Evolutionary conservation across 2,329 filamentous ascomycete genomes (phyloP).

Genomic region (Oidium heveae): DNA sequence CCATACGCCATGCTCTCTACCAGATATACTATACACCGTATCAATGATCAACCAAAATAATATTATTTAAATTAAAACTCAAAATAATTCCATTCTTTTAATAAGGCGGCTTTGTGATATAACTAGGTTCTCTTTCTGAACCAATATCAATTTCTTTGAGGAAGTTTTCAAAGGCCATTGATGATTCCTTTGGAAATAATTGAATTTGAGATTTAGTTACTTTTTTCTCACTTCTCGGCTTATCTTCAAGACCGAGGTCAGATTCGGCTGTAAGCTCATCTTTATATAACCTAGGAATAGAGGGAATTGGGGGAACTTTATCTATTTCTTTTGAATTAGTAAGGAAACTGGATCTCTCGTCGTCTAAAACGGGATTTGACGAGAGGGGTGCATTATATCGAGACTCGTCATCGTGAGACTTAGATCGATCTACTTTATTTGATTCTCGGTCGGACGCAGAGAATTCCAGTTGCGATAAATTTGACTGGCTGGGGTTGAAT

Average conservation of each 20-base stretch:
- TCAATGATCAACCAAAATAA: background rate
- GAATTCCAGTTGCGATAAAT: conserved; percentile 6
- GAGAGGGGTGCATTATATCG: conserved; percentile 8
- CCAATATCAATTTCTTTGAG: conserved; percentile 12
- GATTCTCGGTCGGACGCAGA: conserved; percentile 9
- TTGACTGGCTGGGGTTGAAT: conserved; percentile 19
- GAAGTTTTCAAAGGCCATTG: conserved; percentile 11
- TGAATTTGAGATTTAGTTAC: conserved; percentile 4
- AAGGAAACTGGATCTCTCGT: conserved; percentile 3
- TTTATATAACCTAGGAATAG: conserved; percentile 9
- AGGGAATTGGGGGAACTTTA: conserved; percentile 12
- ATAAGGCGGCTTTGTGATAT: conserved; percentile 12
- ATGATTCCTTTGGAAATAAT: conserved; percentile 6
- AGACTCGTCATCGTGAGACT: conserved; percentile 11
- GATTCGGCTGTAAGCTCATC: conserved; percentile 6
- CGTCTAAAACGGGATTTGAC: conserved; percentile 6
- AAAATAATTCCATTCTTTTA: conserved; percentile 1
- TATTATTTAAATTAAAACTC: background rate
- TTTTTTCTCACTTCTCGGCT: conserved; percentile 6
- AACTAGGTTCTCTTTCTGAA: conserved; percentile 6
- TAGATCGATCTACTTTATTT: conserved; percentile 9
- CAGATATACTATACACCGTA: background rate
- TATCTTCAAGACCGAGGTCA: conserved; percentile 8
- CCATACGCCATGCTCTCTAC: conserved; percentile 1
- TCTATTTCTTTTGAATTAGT: conserved; percentile 7